Evolutionary conservation across 1,139 yeast species (phyloP).

Genomic region (Taphrina populina): DNA sequence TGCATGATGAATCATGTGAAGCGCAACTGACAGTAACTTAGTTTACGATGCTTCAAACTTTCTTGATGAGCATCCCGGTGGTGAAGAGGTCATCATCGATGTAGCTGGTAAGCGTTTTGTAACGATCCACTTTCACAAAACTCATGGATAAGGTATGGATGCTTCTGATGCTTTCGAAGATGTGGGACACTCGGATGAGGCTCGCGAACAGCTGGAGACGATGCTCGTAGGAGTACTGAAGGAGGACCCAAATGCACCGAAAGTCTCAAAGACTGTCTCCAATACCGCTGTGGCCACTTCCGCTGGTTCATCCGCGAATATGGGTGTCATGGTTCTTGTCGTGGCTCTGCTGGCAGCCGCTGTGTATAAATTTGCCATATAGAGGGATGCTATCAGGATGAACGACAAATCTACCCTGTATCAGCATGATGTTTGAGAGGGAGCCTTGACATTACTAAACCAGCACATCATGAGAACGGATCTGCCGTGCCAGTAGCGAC

Average conservation of each 20-base stretch:
- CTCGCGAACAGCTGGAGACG: constrained; percentile 69
- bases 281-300: constrained; percentile 3
- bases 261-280: constrained; percentile 7
- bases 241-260: constrained; percentile 34
- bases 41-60: constrained; percentile 84
- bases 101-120: constrained; percentile 62
- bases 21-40: background rate
- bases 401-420: too few species aligned
- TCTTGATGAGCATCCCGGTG: constrained; percentile 97
- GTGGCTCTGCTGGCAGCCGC: constrained; percentile 25
- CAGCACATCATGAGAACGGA: too few species aligned
- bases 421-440: background rate
- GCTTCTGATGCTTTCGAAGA: constrained; percentile 94
- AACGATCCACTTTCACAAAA: background rate
- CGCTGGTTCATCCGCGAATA: constrained; percentile 16
- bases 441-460: background rate
- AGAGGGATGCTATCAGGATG: background rate
- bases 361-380: constrained; percentile 32
- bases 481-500: too few species aligned
- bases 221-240: constrained; percentile 66
- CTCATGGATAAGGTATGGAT: constrained; percentile 52
- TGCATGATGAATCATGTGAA: background rate
- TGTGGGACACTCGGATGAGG: constrained; percentile 97
- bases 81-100: constrained; percentile 92
- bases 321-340: constrained; percentile 28